Evolutionary conservation across 192 early-diverging fungal genomes (phyloP).

Genomic region (Backusella luteola): DNA sequence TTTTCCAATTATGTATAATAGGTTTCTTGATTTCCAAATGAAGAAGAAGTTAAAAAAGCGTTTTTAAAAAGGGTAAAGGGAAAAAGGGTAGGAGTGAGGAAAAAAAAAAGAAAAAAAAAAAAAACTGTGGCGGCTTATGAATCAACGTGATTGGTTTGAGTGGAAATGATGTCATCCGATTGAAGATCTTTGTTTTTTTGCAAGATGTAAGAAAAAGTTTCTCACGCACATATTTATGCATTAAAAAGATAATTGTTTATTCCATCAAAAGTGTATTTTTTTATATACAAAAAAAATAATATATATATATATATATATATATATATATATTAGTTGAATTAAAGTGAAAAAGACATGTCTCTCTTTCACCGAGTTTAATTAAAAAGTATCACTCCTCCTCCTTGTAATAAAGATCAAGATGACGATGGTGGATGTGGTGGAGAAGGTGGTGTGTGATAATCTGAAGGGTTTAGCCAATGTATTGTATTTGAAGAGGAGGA

Average conservation of each 20-base stretch:
- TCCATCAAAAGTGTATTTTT: no score
- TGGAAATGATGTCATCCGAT: not conserved
- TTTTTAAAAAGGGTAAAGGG: not conserved
- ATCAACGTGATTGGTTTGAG: not conserved
- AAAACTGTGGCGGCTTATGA: not conserved
- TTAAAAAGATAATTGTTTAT: no score
- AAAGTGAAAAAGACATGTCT: no score
- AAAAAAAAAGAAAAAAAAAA: constrained; percentile 5
- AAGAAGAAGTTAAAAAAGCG: not conserved
- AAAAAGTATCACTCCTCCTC: no score
- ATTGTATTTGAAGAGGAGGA: no score
- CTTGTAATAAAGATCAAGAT: not conserved
- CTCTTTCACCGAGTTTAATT: no score
- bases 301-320: no score
- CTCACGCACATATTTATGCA: no score
- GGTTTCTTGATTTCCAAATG: constrained; percentile 7
- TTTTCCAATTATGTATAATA: constrained; percentile 17
- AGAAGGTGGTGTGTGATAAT: not conserved
- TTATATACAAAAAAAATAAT: no score
- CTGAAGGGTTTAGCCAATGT: not conserved
- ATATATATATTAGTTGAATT: no score
- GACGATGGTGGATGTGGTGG: not conserved
- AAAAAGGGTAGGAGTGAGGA: not conserved
- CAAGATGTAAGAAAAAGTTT: no score
- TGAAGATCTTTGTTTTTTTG: no score